These are phyloP conservation scores for Globisporangium paddicum DNA, from an alignment of 352 stramenopile genomes.

Conservation along the genomic window DNA sequence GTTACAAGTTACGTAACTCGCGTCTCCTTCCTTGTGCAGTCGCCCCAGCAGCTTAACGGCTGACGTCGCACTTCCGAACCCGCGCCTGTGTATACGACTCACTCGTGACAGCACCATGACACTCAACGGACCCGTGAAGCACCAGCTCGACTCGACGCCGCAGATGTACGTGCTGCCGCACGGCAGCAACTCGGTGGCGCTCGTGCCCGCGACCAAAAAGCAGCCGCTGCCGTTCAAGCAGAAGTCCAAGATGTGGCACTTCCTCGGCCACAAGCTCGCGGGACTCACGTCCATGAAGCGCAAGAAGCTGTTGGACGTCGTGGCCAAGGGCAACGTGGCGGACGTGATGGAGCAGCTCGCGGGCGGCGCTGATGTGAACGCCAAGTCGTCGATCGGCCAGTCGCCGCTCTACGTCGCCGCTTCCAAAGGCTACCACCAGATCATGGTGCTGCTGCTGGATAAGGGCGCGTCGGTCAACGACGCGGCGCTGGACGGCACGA, in stretches of 20 bases:
- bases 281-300: slow-evolving; percentile 66
- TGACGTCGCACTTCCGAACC: background rate
- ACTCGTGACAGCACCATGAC: too few relatives aligned
- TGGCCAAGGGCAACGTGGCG: slow-evolving; percentile 40
- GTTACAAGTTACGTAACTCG: background rate
- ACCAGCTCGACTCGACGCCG: slow-evolving; percentile 31
- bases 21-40: background rate
- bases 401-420: slow-evolving; percentile 59
- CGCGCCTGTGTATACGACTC: too few relatives aligned
- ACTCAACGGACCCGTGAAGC: slow-evolving; percentile 37
- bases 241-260: slow-evolving; percentile 60
- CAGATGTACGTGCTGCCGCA: slow-evolving; percentile 32
- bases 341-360: slow-evolving; percentile 65
- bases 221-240: slow-evolving; percentile 23
- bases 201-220: slow-evolving; percentile 50
- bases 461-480: slow-evolving; percentile 56
- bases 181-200: slow-evolving; percentile 21
- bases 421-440: slow-evolving; percentile 44
- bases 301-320: slow-evolving; percentile 62
- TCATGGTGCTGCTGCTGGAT: slow-evolving; percentile 66
- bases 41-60: background rate
- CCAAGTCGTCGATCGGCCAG: slow-evolving; percentile 43
- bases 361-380: slow-evolving; percentile 48
- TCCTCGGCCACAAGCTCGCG: slow-evolving; percentile 70
- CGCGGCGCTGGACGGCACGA: slow-evolving; percentile 43